Percentiles rank a stretch among this genome's conserved stretches.
These are phyloP conservation scores for Yarrowia sp. DNA, from an alignment of 805 yeast species.

Conservation along the genomic window DNA sequence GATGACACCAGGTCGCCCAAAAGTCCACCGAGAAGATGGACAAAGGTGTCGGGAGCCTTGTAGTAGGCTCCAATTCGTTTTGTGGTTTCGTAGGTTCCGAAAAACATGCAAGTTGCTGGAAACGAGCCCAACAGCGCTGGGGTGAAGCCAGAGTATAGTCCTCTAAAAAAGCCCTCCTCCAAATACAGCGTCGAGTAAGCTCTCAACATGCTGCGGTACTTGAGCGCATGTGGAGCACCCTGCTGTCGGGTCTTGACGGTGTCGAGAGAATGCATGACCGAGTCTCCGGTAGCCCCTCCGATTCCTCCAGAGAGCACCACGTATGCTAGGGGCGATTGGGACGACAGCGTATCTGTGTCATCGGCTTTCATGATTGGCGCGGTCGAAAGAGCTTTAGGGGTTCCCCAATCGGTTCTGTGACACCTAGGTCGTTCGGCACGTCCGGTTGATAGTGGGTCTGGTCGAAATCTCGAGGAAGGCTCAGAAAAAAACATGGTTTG, in stretches of 20 bases:
- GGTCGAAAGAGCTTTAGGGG: background rate
- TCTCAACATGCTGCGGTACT: conserved; percentile 69
- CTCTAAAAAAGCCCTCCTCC: conserved; percentile 82
- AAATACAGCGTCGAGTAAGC: conserved; percentile 72
- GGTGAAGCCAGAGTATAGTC: conserved; percentile 86
- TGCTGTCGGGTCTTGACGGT: conserved; percentile 97
- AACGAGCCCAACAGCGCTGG: conserved; percentile 87
- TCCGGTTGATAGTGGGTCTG: background rate
- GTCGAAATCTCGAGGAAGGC: conserved; percentile 15
- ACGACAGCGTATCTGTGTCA: conserved; percentile 9
- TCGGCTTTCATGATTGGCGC: conserved; percentile 12
- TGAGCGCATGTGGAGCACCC: conserved; percentile 68
- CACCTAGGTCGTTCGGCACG: background rate
- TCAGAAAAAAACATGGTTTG: conserved; percentile 10
- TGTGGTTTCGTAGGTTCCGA: conserved; percentile 80
- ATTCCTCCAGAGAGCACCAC: conserved; percentile 74
- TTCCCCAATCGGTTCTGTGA: conserved; percentile 13
- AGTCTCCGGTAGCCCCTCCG: conserved; percentile 92
- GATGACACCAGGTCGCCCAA: conserved; percentile 91
- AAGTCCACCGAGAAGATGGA: conserved; percentile 82
- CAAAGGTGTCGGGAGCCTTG: conserved; percentile 67
- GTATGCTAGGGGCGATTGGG: conserved; percentile 9
- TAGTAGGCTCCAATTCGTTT: conserved; percentile 57
- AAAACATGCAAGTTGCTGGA: conserved; percentile 93
- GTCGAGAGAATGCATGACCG: conserved; percentile 91